Percentiles rank a stretch among this genome's conserved stretches.
Conservation (phyloP, 371 early-diverging fungal genomes). For the Mortierella sp. region DNA sequence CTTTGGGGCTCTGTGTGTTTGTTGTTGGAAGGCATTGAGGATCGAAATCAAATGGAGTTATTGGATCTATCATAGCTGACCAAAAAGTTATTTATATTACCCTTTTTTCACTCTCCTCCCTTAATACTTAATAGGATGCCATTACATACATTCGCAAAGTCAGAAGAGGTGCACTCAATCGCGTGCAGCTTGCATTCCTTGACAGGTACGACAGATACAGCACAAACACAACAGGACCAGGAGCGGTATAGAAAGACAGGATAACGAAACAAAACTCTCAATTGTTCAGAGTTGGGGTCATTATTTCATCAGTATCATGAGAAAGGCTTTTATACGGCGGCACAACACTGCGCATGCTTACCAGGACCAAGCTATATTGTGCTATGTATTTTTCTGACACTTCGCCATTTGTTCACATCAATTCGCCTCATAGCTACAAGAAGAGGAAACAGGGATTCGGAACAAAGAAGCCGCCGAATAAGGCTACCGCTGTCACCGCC, state of each 20-base stretch:
- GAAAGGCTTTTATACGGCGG: background rate
- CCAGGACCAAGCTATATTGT: background rate
- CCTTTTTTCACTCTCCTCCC: background rate
- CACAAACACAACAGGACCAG: background rate
- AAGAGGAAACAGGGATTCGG: slow-evolving; percentile 59
- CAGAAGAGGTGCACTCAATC: slow-evolving; percentile 79
- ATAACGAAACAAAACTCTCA: too few species aligned
- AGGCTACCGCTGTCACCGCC: background rate
- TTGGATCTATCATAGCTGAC: background rate
- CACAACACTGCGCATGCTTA: background rate
- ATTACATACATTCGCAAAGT: slow-evolving; percentile 70
- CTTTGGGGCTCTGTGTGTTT: background rate
- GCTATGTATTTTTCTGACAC: background rate
- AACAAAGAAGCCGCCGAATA: slow-evolving; percentile 27
- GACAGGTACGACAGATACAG: slow-evolving; percentile 49
- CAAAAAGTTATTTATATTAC: background rate
- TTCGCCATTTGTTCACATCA: background rate
- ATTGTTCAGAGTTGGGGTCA: background rate
- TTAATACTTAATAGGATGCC: slow-evolving; percentile 62
- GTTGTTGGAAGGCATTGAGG: background rate
- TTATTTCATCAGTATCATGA: background rate
- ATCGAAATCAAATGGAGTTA: slow-evolving; percentile 8
- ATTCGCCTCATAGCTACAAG: slow-evolving; percentile 32
- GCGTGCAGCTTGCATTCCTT: slow-evolving; percentile 71
- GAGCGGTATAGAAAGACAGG: background rate